A percentile compares a stretch with the other conserved stretches of the same genome.
These are phyloP conservation scores for Pugionium cornutum DNA, from an alignment of 345 rosid genomes.

Conservation along the genomic window DNA sequence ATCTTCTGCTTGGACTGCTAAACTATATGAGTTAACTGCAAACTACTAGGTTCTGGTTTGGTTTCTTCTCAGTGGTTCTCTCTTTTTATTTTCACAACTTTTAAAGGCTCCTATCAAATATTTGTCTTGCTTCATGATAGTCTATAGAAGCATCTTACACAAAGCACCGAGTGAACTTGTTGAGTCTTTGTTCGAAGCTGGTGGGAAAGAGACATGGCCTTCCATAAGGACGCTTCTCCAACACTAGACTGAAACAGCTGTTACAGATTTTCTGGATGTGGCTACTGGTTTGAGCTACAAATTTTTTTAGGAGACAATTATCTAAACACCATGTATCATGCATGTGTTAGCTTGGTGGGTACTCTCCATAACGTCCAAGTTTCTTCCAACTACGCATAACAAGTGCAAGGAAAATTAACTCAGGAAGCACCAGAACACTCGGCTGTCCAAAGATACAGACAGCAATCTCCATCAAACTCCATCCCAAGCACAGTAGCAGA, in stretches of 20 bases:
- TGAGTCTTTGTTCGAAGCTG: slow-evolving; percentile 62
- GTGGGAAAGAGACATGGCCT: slow-evolving; percentile 62
- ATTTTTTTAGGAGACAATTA: slow-evolving; percentile 23
- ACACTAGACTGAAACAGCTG: slow-evolving; percentile 58
- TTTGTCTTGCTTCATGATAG: slow-evolving; percentile 25
- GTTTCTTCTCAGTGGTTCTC: too few relatives aligned
- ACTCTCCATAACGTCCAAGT: slow-evolving; percentile 57
- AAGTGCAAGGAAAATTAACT: slow-evolving; percentile 59
- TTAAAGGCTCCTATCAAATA: slow-evolving; percentile 1
- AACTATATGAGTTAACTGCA: slow-evolving; percentile 54
- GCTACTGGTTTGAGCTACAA: slow-evolving; percentile 68
- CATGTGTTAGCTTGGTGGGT: slow-evolving; percentile 59
- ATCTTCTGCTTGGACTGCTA: slow-evolving; percentile 49
- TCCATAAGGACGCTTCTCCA: slow-evolving; percentile 64
- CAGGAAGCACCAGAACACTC: too few relatives aligned
- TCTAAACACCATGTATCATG: slow-evolving; percentile 25
- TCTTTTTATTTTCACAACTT: slow-evolving; percentile 21
- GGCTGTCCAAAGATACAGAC: too few relatives aligned
- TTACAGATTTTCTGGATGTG: slow-evolving; percentile 47
- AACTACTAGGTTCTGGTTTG: slow-evolving; percentile 52
- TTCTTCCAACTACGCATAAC: slow-evolving; percentile 72
- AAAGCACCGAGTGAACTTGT: slow-evolving; percentile 52
- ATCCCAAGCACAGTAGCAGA: slow-evolving; percentile 40
- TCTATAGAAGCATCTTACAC: slow-evolving; percentile 57
- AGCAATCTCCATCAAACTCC: slow-evolving; percentile 42